Evolutionary conservation across 164 flowering plant species (phyloP).

Genomic region (Houttuynia cordata): DNA sequence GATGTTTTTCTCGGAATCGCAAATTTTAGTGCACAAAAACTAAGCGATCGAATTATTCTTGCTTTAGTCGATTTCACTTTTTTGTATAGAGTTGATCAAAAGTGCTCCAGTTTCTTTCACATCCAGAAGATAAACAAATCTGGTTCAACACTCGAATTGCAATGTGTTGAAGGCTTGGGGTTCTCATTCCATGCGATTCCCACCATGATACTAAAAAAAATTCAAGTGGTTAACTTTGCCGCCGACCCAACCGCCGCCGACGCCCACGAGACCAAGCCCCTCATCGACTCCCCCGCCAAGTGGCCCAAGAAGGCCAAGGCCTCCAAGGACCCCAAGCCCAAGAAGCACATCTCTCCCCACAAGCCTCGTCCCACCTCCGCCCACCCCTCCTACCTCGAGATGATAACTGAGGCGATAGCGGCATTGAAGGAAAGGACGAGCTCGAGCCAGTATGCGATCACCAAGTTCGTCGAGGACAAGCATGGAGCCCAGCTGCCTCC

Average conservation of each 20-base stretch:
- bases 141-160: no score
- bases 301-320: conserved; percentile 8
- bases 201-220: no score
- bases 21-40: no score
- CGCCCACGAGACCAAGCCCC: conserved; percentile 8
- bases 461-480: conserved; percentile 55
- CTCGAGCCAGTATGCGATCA: conserved; percentile 61
- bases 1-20: no score
- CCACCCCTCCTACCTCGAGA: conserved; percentile 53
- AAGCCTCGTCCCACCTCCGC: conserved; percentile 18
- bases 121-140: no score
- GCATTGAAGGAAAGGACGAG: conserved; percentile 62
- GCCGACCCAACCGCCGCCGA: conserved; percentile 4
- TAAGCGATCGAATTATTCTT: no score
- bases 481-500: conserved; percentile 32
- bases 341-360: conserved; percentile 20
- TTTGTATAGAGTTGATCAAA: no score
- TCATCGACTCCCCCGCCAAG: neutral
- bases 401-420: conserved; percentile 50
- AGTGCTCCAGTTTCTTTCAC: no score
- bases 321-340: conserved; percentile 14
- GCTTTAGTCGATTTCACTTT: no score
- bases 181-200: no score
- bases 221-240: no score
- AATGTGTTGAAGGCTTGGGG: no score